Base-by-base conservation (phyloP, 2,329 filamentous ascomycete species). In the Ascosphaera pollenicola region DNA sequence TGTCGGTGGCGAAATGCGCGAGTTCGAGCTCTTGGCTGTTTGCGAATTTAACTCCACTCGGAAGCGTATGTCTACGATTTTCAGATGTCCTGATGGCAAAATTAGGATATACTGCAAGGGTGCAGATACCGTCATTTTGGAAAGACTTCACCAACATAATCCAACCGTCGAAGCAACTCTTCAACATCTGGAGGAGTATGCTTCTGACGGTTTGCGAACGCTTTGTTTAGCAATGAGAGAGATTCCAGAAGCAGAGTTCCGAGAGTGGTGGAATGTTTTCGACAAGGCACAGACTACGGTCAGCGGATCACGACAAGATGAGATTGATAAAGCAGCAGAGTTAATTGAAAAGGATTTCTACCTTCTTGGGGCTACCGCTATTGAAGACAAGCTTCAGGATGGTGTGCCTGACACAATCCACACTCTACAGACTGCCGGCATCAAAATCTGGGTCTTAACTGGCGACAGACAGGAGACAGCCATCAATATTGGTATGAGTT, bases 401-500 rank as follows among this genome's bases (percentile, higher is more conserved):
- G 89, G 91, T 40, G 89, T 98, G 13, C 89, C 89, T 2, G 89
- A 98, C 57, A 98, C 89, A 0, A 98, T 98, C 42, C 84, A 94
- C 56, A 98, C 89, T 0, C 66, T 98, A 19, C 91, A 98, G 57
- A 81, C 85, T 46, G 89, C 91, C 17, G 87, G 85, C 39, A 95
- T 98, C 66, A 98, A 98, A 61, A 78, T 98, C 40, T 98, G 89
- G 89, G 89, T 98, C 16, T 60, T 98, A 57, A 98, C 89, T 31
- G 89, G 89, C 49, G 89, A 98, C 64, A 74, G 89, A 50, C 91
- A 98, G 60, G 89, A 98, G 59, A 98, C 89, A 19, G 89, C 89
- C 41, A 98, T 98, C 69, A 98, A 98, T 57, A 98, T 98, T 48
- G 89, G 91, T 46, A 98, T 98, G 89, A 94, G 84, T 56, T 98